Evolutionary conservation across 176 grass and related monocot species (phyloP).

Genomic region (Pontederia paniculata): DNA sequence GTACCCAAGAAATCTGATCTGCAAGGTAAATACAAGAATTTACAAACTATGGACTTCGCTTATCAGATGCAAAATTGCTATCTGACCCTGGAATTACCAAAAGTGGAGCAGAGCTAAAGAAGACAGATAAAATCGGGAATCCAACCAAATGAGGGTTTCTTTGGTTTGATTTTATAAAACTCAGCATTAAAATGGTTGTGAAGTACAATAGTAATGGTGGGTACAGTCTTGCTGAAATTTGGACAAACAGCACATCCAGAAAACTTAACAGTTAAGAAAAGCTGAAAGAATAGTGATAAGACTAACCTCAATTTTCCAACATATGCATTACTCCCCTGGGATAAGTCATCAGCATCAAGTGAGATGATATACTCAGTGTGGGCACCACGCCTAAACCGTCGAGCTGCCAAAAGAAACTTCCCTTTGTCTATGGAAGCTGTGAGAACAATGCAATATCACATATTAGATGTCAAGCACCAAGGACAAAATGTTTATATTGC

Average conservation of each 20-base stretch:
- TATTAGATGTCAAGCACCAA: too few relatives aligned
- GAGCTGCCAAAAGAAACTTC: slow-evolving; percentile 85
- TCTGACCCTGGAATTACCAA: too few relatives aligned
- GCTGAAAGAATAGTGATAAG: slow-evolving; percentile 5
- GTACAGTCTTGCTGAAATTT: not conserved
- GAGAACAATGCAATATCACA: slow-evolving; percentile 11
- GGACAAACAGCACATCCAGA: not conserved
- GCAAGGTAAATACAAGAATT: slow-evolving; percentile 3
- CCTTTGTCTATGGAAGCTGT: slow-evolving; percentile 69
- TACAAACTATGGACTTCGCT: too few relatives aligned
- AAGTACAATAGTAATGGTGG: too few relatives aligned
- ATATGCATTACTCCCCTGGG: slow-evolving; percentile 72
- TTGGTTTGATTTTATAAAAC: too few relatives aligned
- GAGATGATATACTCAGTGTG: slow-evolving; percentile 85
- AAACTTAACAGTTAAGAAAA: not conserved
- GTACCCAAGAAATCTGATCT: slow-evolving; percentile 97
- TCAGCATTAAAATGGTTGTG: too few relatives aligned
- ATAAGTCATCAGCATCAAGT: slow-evolving; percentile 69
- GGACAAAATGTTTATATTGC: too few relatives aligned
- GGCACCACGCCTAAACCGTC: slow-evolving; percentile 60
- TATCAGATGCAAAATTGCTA: too few relatives aligned
- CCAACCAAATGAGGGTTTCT: too few relatives aligned
- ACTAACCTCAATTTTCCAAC: slow-evolving; percentile 78
- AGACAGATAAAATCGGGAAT: too few relatives aligned
- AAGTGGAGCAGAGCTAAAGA: too few relatives aligned